These are phyloP conservation scores for Biscogniauxia mediterranea DNA, from an alignment of 2,329 filamentous ascomycete genomes.

Conservation along the genomic window DNA sequence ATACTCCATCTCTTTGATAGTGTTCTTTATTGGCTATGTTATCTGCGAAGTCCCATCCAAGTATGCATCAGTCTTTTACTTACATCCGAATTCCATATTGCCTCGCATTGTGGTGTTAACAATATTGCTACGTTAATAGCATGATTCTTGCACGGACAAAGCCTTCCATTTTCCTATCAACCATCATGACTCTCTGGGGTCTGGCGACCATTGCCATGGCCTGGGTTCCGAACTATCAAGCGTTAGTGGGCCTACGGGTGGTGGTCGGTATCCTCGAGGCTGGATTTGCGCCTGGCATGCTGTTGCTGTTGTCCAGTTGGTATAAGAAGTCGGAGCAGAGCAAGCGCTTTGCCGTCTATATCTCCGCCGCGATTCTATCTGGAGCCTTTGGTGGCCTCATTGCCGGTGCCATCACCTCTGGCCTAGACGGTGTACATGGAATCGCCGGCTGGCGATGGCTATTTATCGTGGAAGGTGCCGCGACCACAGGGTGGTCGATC, in stretches of 20 bases:
- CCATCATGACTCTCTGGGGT: constrained; percentile 58
- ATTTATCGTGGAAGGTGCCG: constrained; percentile 14
- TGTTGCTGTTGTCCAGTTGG: constrained; percentile 52
- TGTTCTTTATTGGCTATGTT: constrained; percentile 71
- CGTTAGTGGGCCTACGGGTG: constrained; percentile 40
- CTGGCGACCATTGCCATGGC: constrained; percentile 30
- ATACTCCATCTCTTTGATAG: constrained; percentile 57
- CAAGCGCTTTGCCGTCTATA: constrained; percentile 58
- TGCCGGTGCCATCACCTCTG: constrained; percentile 7
- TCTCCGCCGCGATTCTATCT: constrained; percentile 64
- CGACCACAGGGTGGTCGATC: constrained; percentile 39
- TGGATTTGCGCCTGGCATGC: constrained; percentile 59
- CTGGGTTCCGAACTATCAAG: constrained; percentile 26
- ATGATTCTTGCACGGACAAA: constrained; percentile 61
- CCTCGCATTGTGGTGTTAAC: neutral
- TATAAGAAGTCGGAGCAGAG: constrained; percentile 31
- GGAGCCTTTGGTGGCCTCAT: constrained; percentile 12
- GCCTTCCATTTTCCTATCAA: constrained; percentile 63
- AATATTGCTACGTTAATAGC: constrained; percentile 9
- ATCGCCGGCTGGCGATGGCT: constrained; percentile 15
- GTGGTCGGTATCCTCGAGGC: constrained; percentile 56
- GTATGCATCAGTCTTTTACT: constrained; percentile 2
- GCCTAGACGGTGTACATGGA: constrained; percentile 9
- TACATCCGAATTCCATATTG: neutral
- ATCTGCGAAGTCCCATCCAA: constrained; percentile 65